Percentiles rank a stretch among this genome's conserved stretches.
phyloP scores from a whole-genome alignment of 108 stramenopile genomes.

The Cyclotella choctawhatcheeana region DNA sequence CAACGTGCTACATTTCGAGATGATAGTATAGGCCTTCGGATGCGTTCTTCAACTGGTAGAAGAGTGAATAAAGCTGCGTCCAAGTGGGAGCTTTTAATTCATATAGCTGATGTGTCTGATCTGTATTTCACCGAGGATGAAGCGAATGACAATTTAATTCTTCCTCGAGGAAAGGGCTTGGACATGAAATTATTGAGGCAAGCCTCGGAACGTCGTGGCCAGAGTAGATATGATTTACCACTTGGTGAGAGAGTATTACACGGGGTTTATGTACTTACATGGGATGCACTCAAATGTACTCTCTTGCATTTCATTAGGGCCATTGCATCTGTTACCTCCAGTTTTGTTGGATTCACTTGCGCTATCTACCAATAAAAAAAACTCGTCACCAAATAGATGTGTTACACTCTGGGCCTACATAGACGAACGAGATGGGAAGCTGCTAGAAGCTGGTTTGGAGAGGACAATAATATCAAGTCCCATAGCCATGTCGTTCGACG shows the following conservation, averaged over 20 bases:
- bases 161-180: too few relatives aligned
- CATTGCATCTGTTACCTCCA: conserved; percentile 84
- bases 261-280: neutral
- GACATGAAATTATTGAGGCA: conserved; percentile 40
- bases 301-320: conserved; percentile 31
- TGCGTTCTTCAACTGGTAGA: conserved; percentile 69
- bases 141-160: conserved; percentile 5
- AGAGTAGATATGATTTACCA: conserved; percentile 83
- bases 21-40: conserved; percentile 84
- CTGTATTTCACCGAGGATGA: conserved; percentile 57
- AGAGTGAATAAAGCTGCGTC: conserved; percentile 58
- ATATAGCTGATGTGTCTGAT: conserved; percentile 86
- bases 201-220: conserved; percentile 72
- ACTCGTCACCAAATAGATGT: conserved; percentile 62
- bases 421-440: conserved; percentile 74
- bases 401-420: conserved; percentile 90
- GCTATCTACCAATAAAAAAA: conserved; percentile 44
- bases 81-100: conserved; percentile 85
- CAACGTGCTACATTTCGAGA: conserved; percentile 79
- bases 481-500: conserved; percentile 61
- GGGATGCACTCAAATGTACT: neutral
- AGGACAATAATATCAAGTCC: conserved; percentile 72
- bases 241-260: conserved; percentile 35
- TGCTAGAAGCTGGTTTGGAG: conserved; percentile 85
- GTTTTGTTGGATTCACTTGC: conserved; percentile 66